These are phyloP conservation scores for Musa balbisiana DNA, from an alignment of 202 grass and related monocot genomes.

Conservation along the genomic window DNA sequence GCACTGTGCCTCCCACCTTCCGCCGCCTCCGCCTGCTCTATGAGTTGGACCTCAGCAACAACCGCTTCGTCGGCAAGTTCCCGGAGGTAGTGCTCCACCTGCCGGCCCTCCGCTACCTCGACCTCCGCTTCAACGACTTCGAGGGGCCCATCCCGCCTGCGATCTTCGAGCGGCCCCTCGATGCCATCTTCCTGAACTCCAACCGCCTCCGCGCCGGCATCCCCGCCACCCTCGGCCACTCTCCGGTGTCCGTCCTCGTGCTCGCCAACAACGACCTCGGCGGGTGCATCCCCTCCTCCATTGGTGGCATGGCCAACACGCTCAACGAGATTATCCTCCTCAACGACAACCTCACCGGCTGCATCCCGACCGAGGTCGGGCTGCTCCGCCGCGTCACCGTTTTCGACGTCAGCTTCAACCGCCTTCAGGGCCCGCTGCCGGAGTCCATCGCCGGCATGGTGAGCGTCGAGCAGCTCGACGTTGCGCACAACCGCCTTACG, in stretches of 20 bases:
- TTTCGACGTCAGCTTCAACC: slow-evolving; percentile 20
- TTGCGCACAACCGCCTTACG: slow-evolving; percentile 13
- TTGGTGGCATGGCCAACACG: slow-evolving; percentile 8
- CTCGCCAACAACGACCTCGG: slow-evolving; percentile 14
- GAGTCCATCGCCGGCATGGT: background rate
- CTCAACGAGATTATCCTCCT: slow-evolving; percentile 23
- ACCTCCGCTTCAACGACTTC: slow-evolving; percentile 24
- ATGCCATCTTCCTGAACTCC: slow-evolving; percentile 20
- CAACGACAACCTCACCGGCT: slow-evolving; percentile 11
- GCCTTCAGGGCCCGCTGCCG: slow-evolving; percentile 5
- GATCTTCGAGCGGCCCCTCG: slow-evolving; percentile 16
- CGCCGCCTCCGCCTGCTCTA: slow-evolving; percentile 11
- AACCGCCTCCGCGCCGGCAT: slow-evolving; percentile 17
- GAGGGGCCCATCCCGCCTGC: slow-evolving; percentile 16
- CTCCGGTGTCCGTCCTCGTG: slow-evolving; percentile 7
- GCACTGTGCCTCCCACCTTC: slow-evolving; percentile 27
- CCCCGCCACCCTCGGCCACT: slow-evolving; percentile 3
- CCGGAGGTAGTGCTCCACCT: slow-evolving; percentile 15
- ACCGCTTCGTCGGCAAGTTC: slow-evolving; percentile 15
- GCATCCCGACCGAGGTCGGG: background rate
- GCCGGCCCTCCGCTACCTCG: slow-evolving; percentile 17
- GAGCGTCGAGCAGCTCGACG: slow-evolving; percentile 13
- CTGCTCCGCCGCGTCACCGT: slow-evolving; percentile 1
- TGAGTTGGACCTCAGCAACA: slow-evolving; percentile 22
- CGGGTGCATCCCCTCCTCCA: slow-evolving; percentile 7